Base-by-base conservation (phyloP, 2,329 filamentous ascomycete species). In the Arthrobotrys musiformis region DNA sequence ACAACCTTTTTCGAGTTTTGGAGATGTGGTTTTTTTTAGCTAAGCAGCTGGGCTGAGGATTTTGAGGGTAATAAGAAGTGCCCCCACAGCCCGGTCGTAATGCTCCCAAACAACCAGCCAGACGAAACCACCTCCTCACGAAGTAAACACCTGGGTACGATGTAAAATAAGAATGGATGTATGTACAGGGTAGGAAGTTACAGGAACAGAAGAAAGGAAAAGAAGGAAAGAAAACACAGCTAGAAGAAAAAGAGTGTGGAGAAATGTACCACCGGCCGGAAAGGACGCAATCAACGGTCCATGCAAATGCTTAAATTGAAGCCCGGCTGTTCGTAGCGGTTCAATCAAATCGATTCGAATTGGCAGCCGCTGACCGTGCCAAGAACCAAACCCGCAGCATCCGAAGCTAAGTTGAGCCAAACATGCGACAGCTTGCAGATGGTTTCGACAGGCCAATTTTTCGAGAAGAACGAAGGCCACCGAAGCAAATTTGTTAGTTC, bases 251-350 rank as follows among this genome's bases (percentile, higher is more conserved):
- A 56, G 33, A 37, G 30, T 58, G 54, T 58, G 54, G 54, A 58
- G 54, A 58, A 58, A 40, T 58, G 54, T 58, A 58, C 37, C 33
- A 15, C 54, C 54, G 54, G 30, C 24, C 37, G 11, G 33, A 40
- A 35, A 11, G 19, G 19, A 8, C 50, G 30, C 40, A 35, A 24
- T n/a, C n/a, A n/a, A n/a, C n/a, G n/a, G n/a, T n/a, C n/a, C n/a
- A n/a, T 56, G n/a, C 50, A 33, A 26, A 54, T 54, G 50, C 30
- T 37, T 58, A 37, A 58, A 58, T 17, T 40, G 52, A 58, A 58
- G 24, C 52, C 52, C 52, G 52, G 30, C 52, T 24, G 33, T n/a
- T 58, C 30, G n/a, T n/a, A n/a, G n/a, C n/a, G n/a, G n/a, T n/a
- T n/a, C n/a, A n/a, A n/a, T n/a, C n/a, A n/a, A n/a, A n/a, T n/a